These are phyloP conservation scores for Akanthomyces lecanii DNA, from an alignment of 2,329 filamentous ascomycete species.

Conservation along the genomic window DNA sequence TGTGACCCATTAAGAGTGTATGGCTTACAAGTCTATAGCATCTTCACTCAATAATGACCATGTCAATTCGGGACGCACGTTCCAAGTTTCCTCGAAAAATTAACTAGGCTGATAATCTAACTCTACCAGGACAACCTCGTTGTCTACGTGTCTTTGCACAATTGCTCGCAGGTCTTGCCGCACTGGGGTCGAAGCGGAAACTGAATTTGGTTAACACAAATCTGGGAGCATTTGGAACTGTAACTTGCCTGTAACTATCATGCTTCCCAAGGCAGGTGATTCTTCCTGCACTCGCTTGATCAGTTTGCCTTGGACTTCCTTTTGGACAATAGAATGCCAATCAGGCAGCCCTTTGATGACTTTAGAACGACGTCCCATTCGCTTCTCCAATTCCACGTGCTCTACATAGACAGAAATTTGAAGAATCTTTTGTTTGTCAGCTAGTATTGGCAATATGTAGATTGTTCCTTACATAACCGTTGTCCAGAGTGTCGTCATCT, in stretches of 20 bases:
- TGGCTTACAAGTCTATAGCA: too few species aligned
- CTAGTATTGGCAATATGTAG: constrained; percentile 5
- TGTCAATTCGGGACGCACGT: too few species aligned
- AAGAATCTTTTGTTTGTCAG: neutral
- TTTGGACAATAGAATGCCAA: constrained; percentile 6
- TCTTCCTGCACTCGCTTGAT: constrained; percentile 16
- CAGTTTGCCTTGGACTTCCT: constrained; percentile 13
- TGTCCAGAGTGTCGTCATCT: constrained; percentile 15
- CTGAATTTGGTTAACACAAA: too few species aligned
- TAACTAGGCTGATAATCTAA: too few species aligned
- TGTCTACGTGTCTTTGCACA: too few species aligned
- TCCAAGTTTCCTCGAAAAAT: too few species aligned
- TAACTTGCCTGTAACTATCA: constrained; percentile 6
- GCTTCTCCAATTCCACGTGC: neutral
- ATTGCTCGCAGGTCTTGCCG: too few species aligned
- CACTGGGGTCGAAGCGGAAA: too few species aligned
- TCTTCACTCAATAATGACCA: too few species aligned
- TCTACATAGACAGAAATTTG: neutral
- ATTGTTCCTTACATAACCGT: constrained; percentile 15
- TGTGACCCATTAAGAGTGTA: too few species aligned
- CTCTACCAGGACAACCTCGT: too few species aligned
- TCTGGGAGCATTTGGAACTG: too few species aligned
- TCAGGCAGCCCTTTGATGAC: constrained; percentile 9
- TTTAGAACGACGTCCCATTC: constrained; percentile 5
- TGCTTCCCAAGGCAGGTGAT: constrained; percentile 1